These are phyloP conservation scores for Suhomyces bokatorum DNA, from an alignment of 1,139 yeast species.

Conservation along the genomic window DNA sequence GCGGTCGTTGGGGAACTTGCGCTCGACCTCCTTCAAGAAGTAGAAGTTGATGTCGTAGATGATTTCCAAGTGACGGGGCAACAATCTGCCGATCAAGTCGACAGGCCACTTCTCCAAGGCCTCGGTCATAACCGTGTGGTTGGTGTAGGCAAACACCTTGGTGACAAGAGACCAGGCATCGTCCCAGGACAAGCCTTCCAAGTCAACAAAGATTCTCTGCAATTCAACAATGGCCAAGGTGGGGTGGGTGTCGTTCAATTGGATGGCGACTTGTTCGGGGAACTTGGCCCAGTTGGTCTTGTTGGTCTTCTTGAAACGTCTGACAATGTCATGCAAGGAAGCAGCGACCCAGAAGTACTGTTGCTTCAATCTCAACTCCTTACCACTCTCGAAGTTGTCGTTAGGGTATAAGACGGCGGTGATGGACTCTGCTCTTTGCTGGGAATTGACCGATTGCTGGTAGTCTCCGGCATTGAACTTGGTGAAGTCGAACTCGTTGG, in stretches of 20 bases:
- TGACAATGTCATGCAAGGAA: slow-evolving; percentile 84
- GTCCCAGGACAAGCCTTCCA: slow-evolving; percentile 79
- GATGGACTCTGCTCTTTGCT: slow-evolving; percentile 87
- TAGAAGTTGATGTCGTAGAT: slow-evolving; percentile 81
- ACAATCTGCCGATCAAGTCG: slow-evolving; percentile 68
- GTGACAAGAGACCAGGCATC: slow-evolving; percentile 85
- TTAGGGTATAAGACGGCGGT: slow-evolving; percentile 92
- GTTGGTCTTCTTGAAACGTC: slow-evolving; percentile 81
- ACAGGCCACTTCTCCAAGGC: slow-evolving; percentile 97
- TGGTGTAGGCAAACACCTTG: slow-evolving; percentile 84
- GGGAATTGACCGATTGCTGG: slow-evolving; percentile 77
- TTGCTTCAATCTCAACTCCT: slow-evolving; percentile 89
- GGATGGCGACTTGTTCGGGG: slow-evolving; percentile 86
- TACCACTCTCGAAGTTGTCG: slow-evolving; percentile 89
- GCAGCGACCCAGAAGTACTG: slow-evolving; percentile 98
- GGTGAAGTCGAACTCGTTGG: slow-evolving; percentile 87
- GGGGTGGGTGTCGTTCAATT: slow-evolving; percentile 94
- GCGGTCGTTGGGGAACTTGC: slow-evolving; percentile 66
- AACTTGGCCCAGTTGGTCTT: slow-evolving; percentile 75
- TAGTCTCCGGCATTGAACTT: slow-evolving; percentile 94
- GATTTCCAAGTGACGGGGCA: slow-evolving; percentile 91
- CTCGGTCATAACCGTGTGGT: slow-evolving; percentile 93
- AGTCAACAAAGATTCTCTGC: slow-evolving; percentile 81
- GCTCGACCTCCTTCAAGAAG: slow-evolving; percentile 77
- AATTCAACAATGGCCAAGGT: slow-evolving; percentile 88